Conservation (phyloP, 371 early-diverging fungal genomes). For the Lichtheimia ramosa region DNA sequence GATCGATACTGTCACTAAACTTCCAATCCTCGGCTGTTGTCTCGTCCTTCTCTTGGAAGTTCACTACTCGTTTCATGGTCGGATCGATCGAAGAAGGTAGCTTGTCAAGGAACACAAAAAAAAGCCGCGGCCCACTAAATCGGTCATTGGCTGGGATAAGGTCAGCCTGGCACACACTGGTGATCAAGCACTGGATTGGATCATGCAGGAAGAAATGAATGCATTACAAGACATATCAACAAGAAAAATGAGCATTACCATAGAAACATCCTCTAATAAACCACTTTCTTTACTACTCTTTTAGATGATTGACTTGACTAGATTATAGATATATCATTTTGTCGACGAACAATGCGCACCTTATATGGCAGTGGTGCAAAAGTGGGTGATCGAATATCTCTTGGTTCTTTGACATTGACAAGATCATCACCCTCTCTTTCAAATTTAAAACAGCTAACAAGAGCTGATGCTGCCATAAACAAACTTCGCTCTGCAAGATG, state of each 20-base stretch:
- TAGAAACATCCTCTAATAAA: too few species aligned
- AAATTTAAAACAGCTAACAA: constrained; percentile 39
- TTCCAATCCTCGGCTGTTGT: constrained; percentile 4
- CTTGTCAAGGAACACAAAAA: too few species aligned
- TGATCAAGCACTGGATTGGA: too few species aligned
- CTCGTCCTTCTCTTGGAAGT: constrained; percentile 13
- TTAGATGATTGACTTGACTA: too few species aligned
- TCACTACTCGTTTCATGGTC: constrained; percentile 15
- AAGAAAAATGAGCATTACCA: too few species aligned
- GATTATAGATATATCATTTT: too few species aligned
- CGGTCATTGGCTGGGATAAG: too few species aligned
- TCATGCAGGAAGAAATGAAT: too few species aligned
- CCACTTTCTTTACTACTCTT: too few species aligned
- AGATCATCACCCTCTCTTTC: constrained; percentile 17
- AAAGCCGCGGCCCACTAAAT: too few species aligned
- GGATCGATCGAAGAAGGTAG: neutral
- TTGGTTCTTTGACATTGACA: constrained; percentile 20
- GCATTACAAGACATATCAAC: too few species aligned
- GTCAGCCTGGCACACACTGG: too few species aligned
- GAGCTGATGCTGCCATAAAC: constrained; percentile 34
- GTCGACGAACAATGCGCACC: constrained; percentile 30
- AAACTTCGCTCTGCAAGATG: constrained; percentile 50
- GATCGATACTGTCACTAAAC: constrained; percentile 4
- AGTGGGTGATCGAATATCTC: constrained; percentile 26
- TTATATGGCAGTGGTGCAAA: constrained; percentile 27